Percentiles rank a stretch among this genome's conserved stretches.
phyloP scores from a whole-genome alignment of 345 rosid genomes.

The Triadica sebifera region DNA sequence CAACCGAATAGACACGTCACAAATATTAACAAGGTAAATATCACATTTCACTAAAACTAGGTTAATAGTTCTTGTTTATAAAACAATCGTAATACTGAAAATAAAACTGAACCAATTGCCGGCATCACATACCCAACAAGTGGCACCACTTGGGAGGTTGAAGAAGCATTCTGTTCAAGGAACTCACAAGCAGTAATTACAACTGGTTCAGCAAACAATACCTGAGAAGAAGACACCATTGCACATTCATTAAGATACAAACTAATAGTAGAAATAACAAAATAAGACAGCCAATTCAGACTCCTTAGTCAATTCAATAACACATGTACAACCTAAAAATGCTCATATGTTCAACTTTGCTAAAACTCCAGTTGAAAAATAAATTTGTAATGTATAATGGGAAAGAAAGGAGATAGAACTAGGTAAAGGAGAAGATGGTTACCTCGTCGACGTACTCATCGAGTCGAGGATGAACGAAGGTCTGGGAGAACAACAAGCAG shows the following conservation, averaged over 20 bases:
- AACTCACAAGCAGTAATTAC: constrained; percentile 92
- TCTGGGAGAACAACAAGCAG: constrained; percentile 85
- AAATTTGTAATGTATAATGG: background rate
- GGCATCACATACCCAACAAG: constrained; percentile 67
- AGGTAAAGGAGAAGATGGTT: background rate
- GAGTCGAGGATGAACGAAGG: constrained; percentile 88
- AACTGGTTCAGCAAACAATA: constrained; percentile 87
- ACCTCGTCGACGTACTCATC: constrained; percentile 99
- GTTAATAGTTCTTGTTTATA: background rate
- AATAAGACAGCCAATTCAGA: background rate
- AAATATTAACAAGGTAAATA: background rate
- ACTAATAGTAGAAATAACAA: background rate
- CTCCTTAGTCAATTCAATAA: background rate
- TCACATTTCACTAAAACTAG: background rate
- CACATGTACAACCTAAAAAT: background rate
- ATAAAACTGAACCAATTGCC: background rate
- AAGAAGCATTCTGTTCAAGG: constrained; percentile 84
- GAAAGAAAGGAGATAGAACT: background rate
- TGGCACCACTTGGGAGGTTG: constrained; percentile 72
- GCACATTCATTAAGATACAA: background rate
- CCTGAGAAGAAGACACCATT: constrained; percentile 41
- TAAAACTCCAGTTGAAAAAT: background rate
- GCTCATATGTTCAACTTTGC: background rate
- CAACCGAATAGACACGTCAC: background rate
- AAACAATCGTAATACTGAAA: background rate